These are phyloP conservation scores for Salinomyces thailandicus DNA, from an alignment of 2,329 filamentous ascomycete genomes.

Conservation along the genomic window DNA sequence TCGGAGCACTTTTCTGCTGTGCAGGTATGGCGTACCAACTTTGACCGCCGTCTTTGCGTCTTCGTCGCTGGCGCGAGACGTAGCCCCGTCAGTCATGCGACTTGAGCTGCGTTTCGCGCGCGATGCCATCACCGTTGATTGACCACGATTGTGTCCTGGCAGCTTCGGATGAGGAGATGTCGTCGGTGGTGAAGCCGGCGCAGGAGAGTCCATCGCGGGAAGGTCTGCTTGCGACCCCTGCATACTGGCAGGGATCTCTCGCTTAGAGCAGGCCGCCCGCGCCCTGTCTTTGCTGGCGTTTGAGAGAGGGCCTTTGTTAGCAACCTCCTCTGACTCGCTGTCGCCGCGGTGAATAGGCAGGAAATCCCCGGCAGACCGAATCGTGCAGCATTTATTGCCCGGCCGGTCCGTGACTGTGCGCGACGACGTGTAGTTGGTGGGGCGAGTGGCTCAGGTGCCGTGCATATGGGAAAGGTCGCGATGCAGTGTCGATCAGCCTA, in stretches of 20 bases:
- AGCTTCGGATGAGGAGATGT: background rate
- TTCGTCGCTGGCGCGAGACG: slow-evolving; percentile 76
- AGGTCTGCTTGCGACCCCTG: background rate
- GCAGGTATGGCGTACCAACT: slow-evolving; percentile 63
- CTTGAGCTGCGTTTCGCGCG: slow-evolving; percentile 51
- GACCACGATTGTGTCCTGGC: slow-evolving; percentile 3
- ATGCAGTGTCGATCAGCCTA: too few species aligned
- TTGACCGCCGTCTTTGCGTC: slow-evolving; percentile 84
- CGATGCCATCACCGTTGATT: slow-evolving; percentile 6
- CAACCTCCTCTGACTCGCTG: too few species aligned
- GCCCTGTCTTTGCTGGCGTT: background rate
- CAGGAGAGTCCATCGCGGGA: background rate
- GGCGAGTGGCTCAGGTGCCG: too few species aligned
- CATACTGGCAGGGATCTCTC: slow-evolving; percentile 1
- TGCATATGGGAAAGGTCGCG: too few species aligned
- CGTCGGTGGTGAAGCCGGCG: background rate
- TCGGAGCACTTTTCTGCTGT: slow-evolving; percentile 5
- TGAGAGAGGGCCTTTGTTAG: background rate
- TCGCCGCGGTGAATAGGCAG: too few species aligned
- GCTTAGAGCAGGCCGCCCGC: background rate
- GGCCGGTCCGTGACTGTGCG: too few species aligned
- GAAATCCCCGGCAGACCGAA: too few species aligned
- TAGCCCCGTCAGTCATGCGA: slow-evolving; percentile 67
- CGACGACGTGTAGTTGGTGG: too few species aligned
- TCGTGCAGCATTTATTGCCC: too few species aligned